Base-by-base conservation (phyloP, 2,329 filamentous ascomycete species). In the Diaporthe helianthi region DNA sequence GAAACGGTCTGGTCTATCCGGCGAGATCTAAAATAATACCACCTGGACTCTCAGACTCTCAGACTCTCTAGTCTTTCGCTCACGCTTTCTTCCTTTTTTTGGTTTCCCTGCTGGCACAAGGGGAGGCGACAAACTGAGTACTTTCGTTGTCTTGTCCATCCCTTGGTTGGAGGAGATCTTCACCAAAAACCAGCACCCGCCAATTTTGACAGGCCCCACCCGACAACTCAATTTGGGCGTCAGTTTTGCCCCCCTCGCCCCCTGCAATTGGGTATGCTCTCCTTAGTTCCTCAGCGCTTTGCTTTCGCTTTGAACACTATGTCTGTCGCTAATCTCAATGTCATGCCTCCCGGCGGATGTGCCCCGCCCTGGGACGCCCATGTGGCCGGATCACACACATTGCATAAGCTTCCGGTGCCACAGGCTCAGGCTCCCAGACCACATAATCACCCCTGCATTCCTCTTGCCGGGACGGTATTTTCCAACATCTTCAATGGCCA, bases 241-340 rank as follows among this genome's bases (percentile, higher is more conserved):
- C 38, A 36, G 36, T 52, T 51, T 41, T 46, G 24, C 65, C n/a
- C 52, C 53, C 49, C 51, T 69, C 33, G 36, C 46, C 44, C 17
- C 44, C 58, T 63, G 41, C 41, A 24, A 63, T 49, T 49, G 58
- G 49, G 58, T 22, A 36, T 55, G 49, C 64, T 41, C 49, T 33
- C 58, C 49, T 38, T 58, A 26, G 67, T 73, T 71, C 71, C 24
- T 46, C 64, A 33, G 38, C 10, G 72, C 65, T 73, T 38, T 60
- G 9, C 36, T 49, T 17, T 67, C 53, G 65, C 65, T 58, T 51
- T 67, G 41, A 67, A 41, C 33, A 46, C 38, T 13, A 69, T 81
- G 79, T 80, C 77, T 80, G 75, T 78, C 77, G 73, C 73, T 78
- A 81, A 83, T 83, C 76, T 83, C 76, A 72, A 76, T 74, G 73